Evolutionary conservation across 2,329 filamentous ascomycete genomes (phyloP), one percentile per base, ranked within the genome.

Genomic region (Ascochyta rabiei): DNA sequence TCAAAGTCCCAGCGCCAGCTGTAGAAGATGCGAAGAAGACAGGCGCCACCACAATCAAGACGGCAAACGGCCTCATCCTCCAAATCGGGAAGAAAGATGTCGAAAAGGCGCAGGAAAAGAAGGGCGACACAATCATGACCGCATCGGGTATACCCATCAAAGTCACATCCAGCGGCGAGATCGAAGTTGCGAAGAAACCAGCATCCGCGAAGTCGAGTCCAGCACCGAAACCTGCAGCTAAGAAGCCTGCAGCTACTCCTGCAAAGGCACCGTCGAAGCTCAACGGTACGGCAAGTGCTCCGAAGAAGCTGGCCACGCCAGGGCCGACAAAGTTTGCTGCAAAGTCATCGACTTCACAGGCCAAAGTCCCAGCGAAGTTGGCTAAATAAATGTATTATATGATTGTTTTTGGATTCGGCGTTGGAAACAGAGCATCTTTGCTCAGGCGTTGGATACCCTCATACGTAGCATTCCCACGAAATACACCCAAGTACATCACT

Each of bases 121-220:
- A 67, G 18, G 68, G 66, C 0, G 39, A 51, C 2, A 69, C 62
- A 0, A 41, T 69, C 13, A 64, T 72, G 59, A 74, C 69, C 1
- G 52, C 70, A 4, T 61, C 63, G 7, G 72, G 72, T 0, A 56
- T 75, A 26, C 70, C 71, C 0, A 73, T 75, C 45, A 74, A 72
- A 35, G 56, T 73, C 26, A 70, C 62, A 2, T 59, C 66, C 8
- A 66, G 65, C 37, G 67, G 70, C 3, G 63, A 55, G 5, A 61
- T 69, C 8, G 56, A 63, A 7, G 58, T 68, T 2, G 57, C 56
- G 13, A 53, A 65, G 35, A 68, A 67, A 26, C 48, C 50, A 15
- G 21, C 19, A 16, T 31, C 48, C 24, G 37, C 50, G 34, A 23
- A 53, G 24, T 16, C 51, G 15, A 56, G 40, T 23, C 12, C 33